phyloP scores from a whole-genome alignment of 2,329 filamentous ascomycete genomes.

The Leptodontidium sp. region DNA sequence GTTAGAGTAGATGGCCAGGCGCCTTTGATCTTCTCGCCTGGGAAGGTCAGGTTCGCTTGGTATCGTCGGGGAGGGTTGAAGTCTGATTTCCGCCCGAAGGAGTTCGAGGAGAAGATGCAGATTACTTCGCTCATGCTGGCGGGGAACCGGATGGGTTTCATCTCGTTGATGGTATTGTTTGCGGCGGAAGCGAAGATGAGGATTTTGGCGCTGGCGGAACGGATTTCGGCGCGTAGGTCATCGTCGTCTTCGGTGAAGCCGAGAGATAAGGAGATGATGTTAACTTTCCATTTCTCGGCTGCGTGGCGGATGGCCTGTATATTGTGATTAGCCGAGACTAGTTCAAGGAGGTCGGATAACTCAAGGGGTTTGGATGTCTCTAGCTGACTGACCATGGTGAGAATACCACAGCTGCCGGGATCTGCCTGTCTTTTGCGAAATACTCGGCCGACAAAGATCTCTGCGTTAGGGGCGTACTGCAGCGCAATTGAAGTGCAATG shows the following conservation, averaged over 20 bases:
- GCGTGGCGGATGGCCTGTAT: neutral
- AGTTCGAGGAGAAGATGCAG: neutral
- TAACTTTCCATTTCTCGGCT: neutral
- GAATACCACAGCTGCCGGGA: neutral
- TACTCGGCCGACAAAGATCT: neutral
- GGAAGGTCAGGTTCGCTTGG: neutral
- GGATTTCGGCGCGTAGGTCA: neutral
- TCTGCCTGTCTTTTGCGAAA: neutral
- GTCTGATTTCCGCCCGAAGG: neutral
- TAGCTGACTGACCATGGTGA: neutral
- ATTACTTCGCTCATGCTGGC: neutral
- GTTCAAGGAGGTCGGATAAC: no score
- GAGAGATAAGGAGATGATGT: conserved; percentile 1
- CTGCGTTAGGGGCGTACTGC: neutral
- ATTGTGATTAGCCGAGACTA: no score
- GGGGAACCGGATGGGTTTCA: neutral
- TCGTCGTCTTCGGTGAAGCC: neutral
- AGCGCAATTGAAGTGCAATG: neutral
- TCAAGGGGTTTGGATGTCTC: no score
- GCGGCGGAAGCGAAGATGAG: neutral
- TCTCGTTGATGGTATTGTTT: neutral
- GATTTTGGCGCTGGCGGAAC: neutral
- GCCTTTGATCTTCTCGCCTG: neutral
- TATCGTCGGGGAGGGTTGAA: neutral
- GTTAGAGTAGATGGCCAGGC: neutral